Base-by-base conservation (phyloP, 192 early-diverging fungal species). In the Backusella morwellensis region DNA sequence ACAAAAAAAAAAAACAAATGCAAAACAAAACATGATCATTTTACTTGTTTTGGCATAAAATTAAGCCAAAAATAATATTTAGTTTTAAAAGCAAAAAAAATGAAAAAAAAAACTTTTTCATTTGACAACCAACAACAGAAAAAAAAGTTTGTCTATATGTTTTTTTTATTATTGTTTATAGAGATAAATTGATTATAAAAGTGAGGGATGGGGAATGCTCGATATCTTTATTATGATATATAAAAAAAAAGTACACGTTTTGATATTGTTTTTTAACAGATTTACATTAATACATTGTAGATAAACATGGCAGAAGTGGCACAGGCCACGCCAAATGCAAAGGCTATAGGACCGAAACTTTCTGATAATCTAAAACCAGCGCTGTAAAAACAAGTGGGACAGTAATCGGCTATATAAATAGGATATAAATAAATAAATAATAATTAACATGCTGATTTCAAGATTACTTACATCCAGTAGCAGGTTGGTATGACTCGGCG, bases 331-430 rank as follows among this genome's bases (percentile, higher is more conserved):
- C 69, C 73, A 54, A 82, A 63, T 15, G 80, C 77, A 32, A 77
- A 66, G 4, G 67, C 68, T 44, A 77, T 36, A 14, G 80, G 74
- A 14, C 72, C 73, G 36, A 82, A 38, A 23, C 68, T 35, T 35
- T 70, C 66, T 12, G 19, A 14, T 9, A 77, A 26, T 14, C 56
- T 54, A 52, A 35, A 59, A 21, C 72, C 68, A 70, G 72, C 80
- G 70, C 74, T 82, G 23, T 82, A 78, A 41, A 82, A 79, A 32
- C 81, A 82, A 6, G 75, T 76, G 35, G 81, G 77, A 52, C 81
- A 82, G 36, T 74, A 63, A 59, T 36, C 54, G 35, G 42, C 80
- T 82, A 74, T 36, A 35, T 36, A 75, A 36, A 26, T 50, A 41
- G 36, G 19, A 74, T 82, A 21, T 63, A 11, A 77, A 89, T 85